phyloP scores from a whole-genome alignment of 495 filamentous ascomycete genomes.

The Podospora comata region DNA sequence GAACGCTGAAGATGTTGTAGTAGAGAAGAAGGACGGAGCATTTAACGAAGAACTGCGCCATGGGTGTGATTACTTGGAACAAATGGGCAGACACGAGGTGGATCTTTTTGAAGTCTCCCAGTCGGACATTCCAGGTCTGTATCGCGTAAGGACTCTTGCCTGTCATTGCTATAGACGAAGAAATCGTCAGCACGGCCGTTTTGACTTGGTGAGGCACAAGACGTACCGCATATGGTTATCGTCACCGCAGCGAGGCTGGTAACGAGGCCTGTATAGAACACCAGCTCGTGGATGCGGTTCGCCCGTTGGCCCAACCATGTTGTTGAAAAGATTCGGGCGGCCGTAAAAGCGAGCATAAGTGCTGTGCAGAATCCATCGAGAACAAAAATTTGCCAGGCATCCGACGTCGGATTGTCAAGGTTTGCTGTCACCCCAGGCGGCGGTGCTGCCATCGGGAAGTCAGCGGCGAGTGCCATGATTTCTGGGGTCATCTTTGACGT shows the following conservation, averaged over 20 bases:
- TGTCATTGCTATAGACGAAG: background rate
- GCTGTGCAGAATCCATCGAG: background rate
- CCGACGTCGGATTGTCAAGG: background rate
- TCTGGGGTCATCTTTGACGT: slow-evolving; percentile 3
- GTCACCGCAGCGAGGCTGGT: background rate
- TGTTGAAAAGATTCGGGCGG: background rate
- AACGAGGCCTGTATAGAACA: background rate
- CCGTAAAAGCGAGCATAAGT: background rate
- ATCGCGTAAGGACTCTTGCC: background rate
- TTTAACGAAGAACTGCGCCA: background rate
- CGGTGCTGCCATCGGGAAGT: background rate
- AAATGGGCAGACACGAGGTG: background rate
- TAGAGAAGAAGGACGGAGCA: background rate
- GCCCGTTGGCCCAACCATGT: background rate
- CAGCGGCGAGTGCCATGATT: background rate
- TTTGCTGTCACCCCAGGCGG: background rate
- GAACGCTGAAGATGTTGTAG: background rate
- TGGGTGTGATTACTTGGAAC: background rate
- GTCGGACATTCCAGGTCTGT: background rate
- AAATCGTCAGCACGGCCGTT: background rate
- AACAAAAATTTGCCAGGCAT: background rate
- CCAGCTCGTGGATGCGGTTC: background rate
- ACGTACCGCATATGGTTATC: background rate
- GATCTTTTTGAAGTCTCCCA: background rate
- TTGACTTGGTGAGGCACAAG: background rate